A percentile compares a stretch with the other conserved stretches of the same genome.
These are phyloP conservation scores for Dioszegia crocea DNA, from an alignment of 768 basidiomycete species.

Conservation along the genomic window DNA sequence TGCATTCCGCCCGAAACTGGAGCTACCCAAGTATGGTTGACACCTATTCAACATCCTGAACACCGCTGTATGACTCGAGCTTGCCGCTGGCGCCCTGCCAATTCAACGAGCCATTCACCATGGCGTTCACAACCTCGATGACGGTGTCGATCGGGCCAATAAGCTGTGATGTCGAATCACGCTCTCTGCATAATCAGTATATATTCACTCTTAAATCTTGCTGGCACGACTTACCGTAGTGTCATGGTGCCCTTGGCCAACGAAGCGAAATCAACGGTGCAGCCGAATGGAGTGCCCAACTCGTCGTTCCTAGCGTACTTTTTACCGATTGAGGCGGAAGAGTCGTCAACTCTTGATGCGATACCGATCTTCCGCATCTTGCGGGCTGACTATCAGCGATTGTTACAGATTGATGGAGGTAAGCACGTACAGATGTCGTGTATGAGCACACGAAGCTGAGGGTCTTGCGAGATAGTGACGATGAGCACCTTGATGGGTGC, in stretches of 20 bases:
- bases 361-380: constrained; percentile 84
- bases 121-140: constrained; percentile 69
- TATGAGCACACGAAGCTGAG: constrained; percentile 77
- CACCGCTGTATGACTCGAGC: constrained; percentile 77
- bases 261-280: constrained; percentile 87
- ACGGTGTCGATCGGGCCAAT: constrained; percentile 90
- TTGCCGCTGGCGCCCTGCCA: constrained; percentile 72
- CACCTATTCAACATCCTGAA: constrained; percentile 63
- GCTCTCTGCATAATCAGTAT: constrained; percentile 60
- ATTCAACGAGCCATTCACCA: constrained; percentile 68
- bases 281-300: constrained; percentile 92
- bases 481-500: constrained; percentile 97
- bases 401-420: not conserved
- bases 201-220: not conserved
- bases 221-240: constrained; percentile 7
- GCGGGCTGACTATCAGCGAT: constrained; percentile 56
- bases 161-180: constrained; percentile 87
- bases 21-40: not conserved
- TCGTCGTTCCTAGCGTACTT: constrained; percentile 98
- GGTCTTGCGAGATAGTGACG: constrained; percentile 81
- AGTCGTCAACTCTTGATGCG: constrained; percentile 92
- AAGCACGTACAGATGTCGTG: constrained; percentile 74
- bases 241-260: constrained; percentile 78
- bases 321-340: constrained; percentile 88
- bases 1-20: not conserved